phyloP scores from a whole-genome alignment of 2,329 filamentous ascomycete genomes.

The Diaporthe citriasiana region DNA sequence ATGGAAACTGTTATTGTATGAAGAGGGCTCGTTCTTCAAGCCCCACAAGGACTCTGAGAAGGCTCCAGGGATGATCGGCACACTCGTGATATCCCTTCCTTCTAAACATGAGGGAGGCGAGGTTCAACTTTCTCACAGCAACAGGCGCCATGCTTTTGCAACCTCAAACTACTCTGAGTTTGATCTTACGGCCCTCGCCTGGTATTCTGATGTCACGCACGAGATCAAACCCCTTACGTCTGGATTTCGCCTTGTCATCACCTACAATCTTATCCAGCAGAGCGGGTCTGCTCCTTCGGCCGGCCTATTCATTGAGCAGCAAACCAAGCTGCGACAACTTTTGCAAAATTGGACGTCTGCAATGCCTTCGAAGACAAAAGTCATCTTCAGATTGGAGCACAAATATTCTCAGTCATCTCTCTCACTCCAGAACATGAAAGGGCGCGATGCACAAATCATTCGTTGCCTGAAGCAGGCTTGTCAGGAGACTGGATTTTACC shows the following conservation, averaged over 20 bases:
- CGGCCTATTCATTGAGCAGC: constrained; percentile 40
- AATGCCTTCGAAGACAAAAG: not conserved
- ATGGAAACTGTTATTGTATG: constrained; percentile 62
- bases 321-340: constrained; percentile 34
- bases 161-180: constrained; percentile 51
- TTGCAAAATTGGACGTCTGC: constrained; percentile 38
- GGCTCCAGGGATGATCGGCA: constrained; percentile 61
- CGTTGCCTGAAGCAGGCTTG: constrained; percentile 42
- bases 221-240: constrained; percentile 58
- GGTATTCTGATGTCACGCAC: constrained; percentile 65
- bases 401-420: constrained; percentile 46
- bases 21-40: constrained; percentile 62
- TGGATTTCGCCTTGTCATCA: constrained; percentile 62
- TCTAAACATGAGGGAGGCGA: constrained; percentile 60
- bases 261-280: constrained; percentile 62
- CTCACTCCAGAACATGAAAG: constrained; percentile 46
- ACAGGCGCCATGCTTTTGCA: constrained; percentile 46
- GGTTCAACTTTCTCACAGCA: constrained; percentile 50
- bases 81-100: constrained; percentile 60
- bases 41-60: constrained; percentile 61
- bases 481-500: constrained; percentile 36
- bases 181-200: constrained; percentile 51
- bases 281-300: constrained; percentile 39
- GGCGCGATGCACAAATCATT: constrained; percentile 44
- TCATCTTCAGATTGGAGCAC: constrained; percentile 46